These are phyloP conservation scores for Ceratobasidium theobromae DNA, from an alignment of 1,284 basidiomycete genomes.

Conservation along the genomic window DNA sequence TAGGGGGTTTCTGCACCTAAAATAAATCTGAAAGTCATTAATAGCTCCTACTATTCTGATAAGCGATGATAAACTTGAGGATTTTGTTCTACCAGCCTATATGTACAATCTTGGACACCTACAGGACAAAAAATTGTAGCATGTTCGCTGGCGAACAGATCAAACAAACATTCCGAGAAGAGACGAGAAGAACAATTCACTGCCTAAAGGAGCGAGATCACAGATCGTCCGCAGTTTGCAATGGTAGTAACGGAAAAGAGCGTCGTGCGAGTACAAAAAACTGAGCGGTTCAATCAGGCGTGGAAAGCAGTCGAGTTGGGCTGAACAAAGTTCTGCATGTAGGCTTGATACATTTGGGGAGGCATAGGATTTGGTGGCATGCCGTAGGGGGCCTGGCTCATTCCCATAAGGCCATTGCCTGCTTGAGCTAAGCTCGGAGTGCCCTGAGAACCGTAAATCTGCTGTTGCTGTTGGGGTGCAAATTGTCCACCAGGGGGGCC, in stretches of 20 bases:
- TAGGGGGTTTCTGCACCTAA: no score
- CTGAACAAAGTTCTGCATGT: constrained; percentile 57
- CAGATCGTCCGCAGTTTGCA: constrained; percentile 27
- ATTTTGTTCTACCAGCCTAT: constrained; percentile 31
- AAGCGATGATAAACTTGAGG: background rate
- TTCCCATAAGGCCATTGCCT: constrained; percentile 55
- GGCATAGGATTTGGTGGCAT: constrained; percentile 60
- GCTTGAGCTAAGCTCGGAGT: constrained; percentile 58
- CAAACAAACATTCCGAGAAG: constrained; percentile 14
- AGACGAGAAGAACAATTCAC: background rate
- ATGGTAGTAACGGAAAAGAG: constrained; percentile 13
- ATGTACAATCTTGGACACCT: constrained; percentile 29
- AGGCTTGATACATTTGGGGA: constrained; percentile 73
- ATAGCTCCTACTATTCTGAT: background rate
- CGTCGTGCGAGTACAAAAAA: constrained; percentile 1
- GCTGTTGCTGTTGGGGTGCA: constrained; percentile 21
- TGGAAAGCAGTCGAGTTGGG: constrained; percentile 26
- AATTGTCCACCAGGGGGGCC: constrained; percentile 17
- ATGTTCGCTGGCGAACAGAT: constrained; percentile 14
- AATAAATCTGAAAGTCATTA: background rate
- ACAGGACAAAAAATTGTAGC: background rate
- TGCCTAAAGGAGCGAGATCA: constrained; percentile 27
- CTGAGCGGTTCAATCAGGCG: background rate
- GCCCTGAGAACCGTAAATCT: constrained; percentile 19
- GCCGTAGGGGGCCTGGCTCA: constrained; percentile 61